Base-by-base conservation (phyloP, 768 basidiomycete genomes). In the Leccinum sublutescens region DNA sequence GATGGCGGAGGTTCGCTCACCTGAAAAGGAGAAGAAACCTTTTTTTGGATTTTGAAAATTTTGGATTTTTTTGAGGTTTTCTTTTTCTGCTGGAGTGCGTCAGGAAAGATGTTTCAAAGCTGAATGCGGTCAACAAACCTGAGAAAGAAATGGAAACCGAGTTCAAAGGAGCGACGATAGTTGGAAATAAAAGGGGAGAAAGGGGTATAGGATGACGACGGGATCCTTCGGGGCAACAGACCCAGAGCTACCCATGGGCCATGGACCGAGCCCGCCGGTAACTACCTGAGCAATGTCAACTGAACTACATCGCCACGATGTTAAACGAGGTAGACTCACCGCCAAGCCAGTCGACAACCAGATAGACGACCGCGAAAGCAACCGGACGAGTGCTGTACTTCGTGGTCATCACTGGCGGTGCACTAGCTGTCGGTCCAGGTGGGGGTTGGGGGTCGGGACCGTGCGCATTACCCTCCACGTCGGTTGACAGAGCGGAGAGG, bases 171-270 rank as follows among this genome's bases (percentile, higher is more conserved):
- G 9, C 6, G 40, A 54, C 40, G 5, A 54, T 54, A 54, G 38
- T 54, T 54, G 53, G 27, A 29, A 43, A 11, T 14, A 6, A 50
- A 54, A 45, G n/a, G 9, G 23, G 12, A 25, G 11, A 50, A 59
- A 48, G 9, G 61, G 61, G 59, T 62, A 62, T 62, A 63, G 6
- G 56, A 31, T 19, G 61, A 55, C 23, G 56, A 61, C 34, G 50
- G 31, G 53, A 38, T 14, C 40, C 38, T 36, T 38, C 17, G 4
- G 19, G n/a, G 15, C 17, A 52, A 54, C 38, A 15, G 8, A 15
- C 36, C 11, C 33, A 12, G 33, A n/a, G 31, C 19, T 45, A 50
- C 27, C 23, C 9, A 36, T 55, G 10, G 27, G 23, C 47, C 47
- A 36, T 23, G 27, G 27, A 29, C 27, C 27, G 0, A 0, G 54